Conservation (phyloP, 495 filamentous ascomycete genomes). For the Xylaria curta region DNA sequence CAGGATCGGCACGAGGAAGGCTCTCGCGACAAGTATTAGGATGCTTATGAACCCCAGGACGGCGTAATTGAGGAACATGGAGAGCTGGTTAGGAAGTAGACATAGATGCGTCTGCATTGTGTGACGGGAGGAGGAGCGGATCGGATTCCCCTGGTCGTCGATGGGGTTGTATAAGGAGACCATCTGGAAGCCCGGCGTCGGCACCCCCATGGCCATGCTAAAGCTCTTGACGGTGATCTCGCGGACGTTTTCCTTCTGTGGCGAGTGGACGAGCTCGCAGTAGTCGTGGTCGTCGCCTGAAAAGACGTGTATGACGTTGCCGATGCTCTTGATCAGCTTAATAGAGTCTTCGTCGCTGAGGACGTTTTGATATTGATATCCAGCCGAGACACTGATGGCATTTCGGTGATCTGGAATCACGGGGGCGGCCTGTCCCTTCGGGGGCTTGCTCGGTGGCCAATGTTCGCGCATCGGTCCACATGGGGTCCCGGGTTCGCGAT, state of each 20-base stretch:
- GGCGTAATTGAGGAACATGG: conserved; percentile 80
- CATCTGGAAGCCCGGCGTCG: conserved; percentile 84
- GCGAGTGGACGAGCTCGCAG: conserved; percentile 84
- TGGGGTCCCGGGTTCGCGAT: conserved; percentile 77
- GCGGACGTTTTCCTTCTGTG: conserved; percentile 64
- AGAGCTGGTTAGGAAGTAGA: conserved; percentile 85
- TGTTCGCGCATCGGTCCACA: conserved; percentile 90
- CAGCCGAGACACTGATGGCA: conserved; percentile 72
- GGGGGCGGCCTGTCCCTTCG: conserved; percentile 59
- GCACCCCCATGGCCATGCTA: conserved; percentile 96
- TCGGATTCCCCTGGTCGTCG: conserved; percentile 64
- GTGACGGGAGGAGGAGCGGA: conserved; percentile 48
- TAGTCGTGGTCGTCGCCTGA: conserved; percentile 99
- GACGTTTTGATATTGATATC: conserved; percentile 98
- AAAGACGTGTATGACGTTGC: conserved; percentile 80
- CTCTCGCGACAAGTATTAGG: conserved; percentile 62
- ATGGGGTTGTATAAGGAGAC: conserved; percentile 92
- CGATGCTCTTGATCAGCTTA: conserved; percentile 72
- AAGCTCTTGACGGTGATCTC: conserved; percentile 96
- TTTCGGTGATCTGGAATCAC: conserved; percentile 75
- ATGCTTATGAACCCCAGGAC: conserved; percentile 66
- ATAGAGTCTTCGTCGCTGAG: conserved; percentile 74
- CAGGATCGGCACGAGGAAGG: conserved; percentile 61
- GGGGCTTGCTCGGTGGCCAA: conserved; percentile 70
- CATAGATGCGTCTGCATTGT: conserved; percentile 91